Evolutionary conservation across 768 basidiomycete genomes (phyloP), one percentile per base, ranked within the genome.

Genomic region (Pluteus cervinus): DNA sequence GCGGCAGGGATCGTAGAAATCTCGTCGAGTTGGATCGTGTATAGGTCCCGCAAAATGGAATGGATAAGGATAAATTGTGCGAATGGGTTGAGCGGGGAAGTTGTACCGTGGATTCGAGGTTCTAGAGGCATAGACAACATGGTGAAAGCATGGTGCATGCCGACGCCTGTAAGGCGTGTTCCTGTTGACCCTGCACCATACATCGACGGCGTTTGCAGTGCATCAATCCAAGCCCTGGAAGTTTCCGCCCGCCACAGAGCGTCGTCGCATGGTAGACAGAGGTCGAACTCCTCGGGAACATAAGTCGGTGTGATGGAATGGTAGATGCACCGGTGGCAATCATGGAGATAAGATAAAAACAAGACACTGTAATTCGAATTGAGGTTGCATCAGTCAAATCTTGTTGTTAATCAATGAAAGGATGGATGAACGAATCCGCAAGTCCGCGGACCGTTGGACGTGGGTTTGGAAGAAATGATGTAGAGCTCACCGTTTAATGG

Each of bases 211-310:
- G 39, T 46, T 32, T 62, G 53, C 12, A 75, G 57, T 10, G 55
- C 33, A 32, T 50, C 43, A 24, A 61, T 47, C 75, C 75, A 76
- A 24, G 71, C 73, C 2, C 55, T 35, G 3, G 68, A 49, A 20
- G 56, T 61, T 16, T 46, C 47, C 15, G 74, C 73, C 7, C 48
- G 48, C 74, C 73, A 76, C 2, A 75, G 56, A 17, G 51, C 57
- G 31, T 71, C 63, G 28, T 74, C 73, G 47, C 67, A 71, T 7
- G 73, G 73, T 24, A 76, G 63, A 29, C 60, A 57, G 9, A 71
- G 44, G 36, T 57, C 59, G 11, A 75, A 57, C 40, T 75, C 71
- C 17, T 56, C 47, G 5, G 60, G 54, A 3, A 54, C 50, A 44
- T 68, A 71, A 2, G 66, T 63, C 8, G 70, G 62, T 3, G 61